Conservation (phyloP, 148 eudicot genomes). For the Silene conica region DNA sequence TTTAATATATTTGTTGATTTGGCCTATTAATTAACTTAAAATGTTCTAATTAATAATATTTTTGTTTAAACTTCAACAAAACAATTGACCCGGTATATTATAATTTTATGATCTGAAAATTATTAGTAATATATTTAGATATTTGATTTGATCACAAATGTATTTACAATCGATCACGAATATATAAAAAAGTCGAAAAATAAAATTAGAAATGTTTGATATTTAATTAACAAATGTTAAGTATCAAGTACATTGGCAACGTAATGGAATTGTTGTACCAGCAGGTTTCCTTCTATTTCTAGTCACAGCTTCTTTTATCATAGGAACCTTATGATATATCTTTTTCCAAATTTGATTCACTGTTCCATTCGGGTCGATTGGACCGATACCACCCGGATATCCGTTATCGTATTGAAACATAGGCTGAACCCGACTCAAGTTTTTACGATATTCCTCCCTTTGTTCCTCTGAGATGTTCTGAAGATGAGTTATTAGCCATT, state of each 20-base stretch:
- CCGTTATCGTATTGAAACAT: slow-evolving; percentile 64
- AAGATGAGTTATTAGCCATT: slow-evolving; percentile 72
- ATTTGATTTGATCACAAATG: background rate
- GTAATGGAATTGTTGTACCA: slow-evolving; percentile 62
- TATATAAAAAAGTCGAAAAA: background rate
- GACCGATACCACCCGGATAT: slow-evolving; percentile 79
- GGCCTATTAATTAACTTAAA: too few relatives aligned
- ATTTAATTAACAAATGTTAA: slow-evolving; percentile 1
- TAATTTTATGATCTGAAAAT: too few relatives aligned
- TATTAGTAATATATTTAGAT: too few relatives aligned
- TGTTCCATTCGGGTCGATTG: slow-evolving; percentile 60
- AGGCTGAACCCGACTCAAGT: slow-evolving; percentile 69
- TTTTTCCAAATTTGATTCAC: slow-evolving; percentile 87
- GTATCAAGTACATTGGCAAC: slow-evolving; percentile 88
- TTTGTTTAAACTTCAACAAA: too few relatives aligned
- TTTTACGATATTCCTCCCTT: slow-evolving; percentile 44
- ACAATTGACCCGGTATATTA: too few relatives aligned
- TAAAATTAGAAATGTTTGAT: background rate
- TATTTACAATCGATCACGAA: background rate
- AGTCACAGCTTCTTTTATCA: slow-evolving; percentile 69
- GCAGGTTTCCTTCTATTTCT: slow-evolving; percentile 73
- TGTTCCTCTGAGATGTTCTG: slow-evolving; percentile 47
- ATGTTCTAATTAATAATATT: too few relatives aligned
- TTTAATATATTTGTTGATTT: too few relatives aligned
- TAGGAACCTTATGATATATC: slow-evolving; percentile 69